Evolutionary conservation across 148 eudicot genomes (phyloP), one percentile per base, ranked within the genome.

Genomic region (Rhododendron simsii): DNA sequence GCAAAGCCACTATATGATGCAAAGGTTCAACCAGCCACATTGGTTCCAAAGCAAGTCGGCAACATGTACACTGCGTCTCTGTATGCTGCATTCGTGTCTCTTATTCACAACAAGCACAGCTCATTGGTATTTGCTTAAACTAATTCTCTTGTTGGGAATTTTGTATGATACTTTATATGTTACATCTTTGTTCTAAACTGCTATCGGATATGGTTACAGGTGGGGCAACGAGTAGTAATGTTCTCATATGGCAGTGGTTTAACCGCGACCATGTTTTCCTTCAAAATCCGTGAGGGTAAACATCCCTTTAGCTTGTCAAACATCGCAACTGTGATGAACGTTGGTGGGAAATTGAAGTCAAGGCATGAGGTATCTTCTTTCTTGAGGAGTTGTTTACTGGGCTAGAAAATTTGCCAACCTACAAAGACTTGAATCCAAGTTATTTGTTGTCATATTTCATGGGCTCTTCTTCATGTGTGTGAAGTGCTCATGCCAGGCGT

Each of bases 21-120:
- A 53, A 98, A 91, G 91, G 95, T 98, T 84, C 93, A 93, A 83
- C 99, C 99, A 74, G 83, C 94, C 84, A 94, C 99, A 57, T 91
- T 95, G 91, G 16, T 98, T 86, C 99, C 98, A 13, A 95, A 98
- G 88, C 98, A 98, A 92, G 92, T 98, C 18, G 99, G 99, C 37
- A 98, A 98, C 91, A 95, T 96, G 91, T 95, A 98, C 90, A 98
- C 99, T 67, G 99, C 99, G 69, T 98, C 99, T 86, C 87, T 98
- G 59, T 98, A 98, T 90, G 93, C 96, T 3, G 99, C 99, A 59
- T 94, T 98, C 77, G 99, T 91, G 51, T 98, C 99, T 65, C 96
- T 98, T 53, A 26, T 98, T 86, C 97, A 98, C 94, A 95, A 92
- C 86, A 95, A 95, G 87, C 82, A 88, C 57, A 92, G 84, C 87